A percentile compares a stretch with the other conserved stretches of the same genome.
These are phyloP conservation scores for Zasmidium cellare DNA, from an alignment of 2,329 filamentous ascomycete genomes.

Conservation along the genomic window DNA sequence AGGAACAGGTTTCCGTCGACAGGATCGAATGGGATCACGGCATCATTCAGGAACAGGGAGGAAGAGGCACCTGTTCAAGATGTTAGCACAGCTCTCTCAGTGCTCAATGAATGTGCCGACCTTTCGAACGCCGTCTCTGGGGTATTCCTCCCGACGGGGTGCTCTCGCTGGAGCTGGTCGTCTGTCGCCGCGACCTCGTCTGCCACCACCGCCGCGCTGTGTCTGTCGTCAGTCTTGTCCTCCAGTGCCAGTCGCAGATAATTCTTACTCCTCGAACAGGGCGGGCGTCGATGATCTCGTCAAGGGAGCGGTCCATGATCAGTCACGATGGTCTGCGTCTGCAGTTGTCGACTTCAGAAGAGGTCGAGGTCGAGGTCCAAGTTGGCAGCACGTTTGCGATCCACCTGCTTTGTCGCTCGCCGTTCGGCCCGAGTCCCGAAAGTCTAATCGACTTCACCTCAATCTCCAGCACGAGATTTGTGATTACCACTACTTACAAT, in stretches of 20 bases:
- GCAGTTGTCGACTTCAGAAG: background rate
- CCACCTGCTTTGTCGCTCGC: too few species aligned
- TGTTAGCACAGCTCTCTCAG: conserved; percentile 6
- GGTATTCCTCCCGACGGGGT: conserved; percentile 55
- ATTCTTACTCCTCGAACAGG: conserved; percentile 47
- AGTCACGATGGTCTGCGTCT: background rate
- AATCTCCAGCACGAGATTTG: too few species aligned
- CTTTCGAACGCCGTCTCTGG: conserved; percentile 90
- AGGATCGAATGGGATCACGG: conserved; percentile 25
- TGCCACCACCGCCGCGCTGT: conserved; percentile 27
- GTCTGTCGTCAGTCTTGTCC: conserved; percentile 11
- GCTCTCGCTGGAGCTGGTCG: conserved; percentile 66
- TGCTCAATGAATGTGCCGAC: conserved; percentile 46
- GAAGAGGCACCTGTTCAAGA: conserved; percentile 41
- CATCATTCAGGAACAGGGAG: conserved; percentile 40
- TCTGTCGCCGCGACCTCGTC: conserved; percentile 26
- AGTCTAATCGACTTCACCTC: too few species aligned
- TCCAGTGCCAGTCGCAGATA: too few species aligned
- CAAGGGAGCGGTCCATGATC: conserved; percentile 63
- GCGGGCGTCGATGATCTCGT: conserved; percentile 64
- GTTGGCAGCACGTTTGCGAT: background rate
- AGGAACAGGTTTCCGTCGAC: conserved; percentile 15
- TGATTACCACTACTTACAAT: too few species aligned
- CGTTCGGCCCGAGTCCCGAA: background rate
- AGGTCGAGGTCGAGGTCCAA: background rate